Evolutionary conservation across 768 basidiomycete genomes (phyloP), one percentile per base, ranked within the genome.

Genomic region (Boletus rufocinnamomeus): DNA sequence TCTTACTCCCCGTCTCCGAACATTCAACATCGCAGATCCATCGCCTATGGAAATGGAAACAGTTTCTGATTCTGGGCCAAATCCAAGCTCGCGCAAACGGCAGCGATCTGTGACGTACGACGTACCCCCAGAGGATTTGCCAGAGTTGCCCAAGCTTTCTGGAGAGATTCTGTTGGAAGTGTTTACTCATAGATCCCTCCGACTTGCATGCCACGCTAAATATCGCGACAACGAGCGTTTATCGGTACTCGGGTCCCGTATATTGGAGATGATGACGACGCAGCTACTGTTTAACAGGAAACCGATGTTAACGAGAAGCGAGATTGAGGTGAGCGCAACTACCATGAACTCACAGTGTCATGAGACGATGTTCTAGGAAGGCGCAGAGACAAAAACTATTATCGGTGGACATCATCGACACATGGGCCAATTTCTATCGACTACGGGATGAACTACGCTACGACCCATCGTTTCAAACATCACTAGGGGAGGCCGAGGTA

Each of bases 171-270:
- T 85, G 62, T 80, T 91, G 52, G 82, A 87, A 63, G 84, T 89
- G 52, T 89, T 82, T 64, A 89, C 87, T 14, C 89, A 91, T 68
- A 79, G 73, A 64, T 87, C 87, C 21, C 76, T 91, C 50, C 78
- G 83, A 51, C 79, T 74, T 69, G 66, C 72, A 64, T 61, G 73
- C 63, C 72, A 71, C 43, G 62, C 75, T 66, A 60, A 76, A 76
- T 80, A 78, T 66, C 74, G 74, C 61, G 84, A 87, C 69, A 85
- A 84, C 62, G 84, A 84, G 68, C 74, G 85, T 53, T 70, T 88
- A 57, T 72, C 80, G 37, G 72, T 75, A 38, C 75, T 88, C 41
- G 87, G 87, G 34, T 71, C 73, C 56, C 59, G 73, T 49, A 79
- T 79, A 38, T 72, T 88, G 53, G 77, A 79, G 52, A 72, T 78